phyloP scores from a whole-genome alignment of 768 basidiomycete genomes.

The Podaxis sp. region DNA sequence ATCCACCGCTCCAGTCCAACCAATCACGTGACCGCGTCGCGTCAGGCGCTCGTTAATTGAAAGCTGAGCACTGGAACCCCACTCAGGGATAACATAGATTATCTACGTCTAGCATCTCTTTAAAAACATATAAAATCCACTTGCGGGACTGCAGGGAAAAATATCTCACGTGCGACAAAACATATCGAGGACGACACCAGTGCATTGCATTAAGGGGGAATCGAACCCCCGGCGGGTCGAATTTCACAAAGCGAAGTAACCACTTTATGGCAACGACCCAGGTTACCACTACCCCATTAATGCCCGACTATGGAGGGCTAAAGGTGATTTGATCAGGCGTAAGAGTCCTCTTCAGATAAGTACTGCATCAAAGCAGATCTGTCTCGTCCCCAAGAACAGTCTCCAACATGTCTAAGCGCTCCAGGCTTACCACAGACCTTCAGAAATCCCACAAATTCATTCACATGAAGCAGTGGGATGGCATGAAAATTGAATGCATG shows the following conservation, averaged over 20 bases:
- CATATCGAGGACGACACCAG: no score
- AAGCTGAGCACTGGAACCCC: no score
- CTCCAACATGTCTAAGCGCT: no score
- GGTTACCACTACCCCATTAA: slow-evolving; percentile 19
- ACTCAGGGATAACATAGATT: not conserved
- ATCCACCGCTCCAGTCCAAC: not conserved
- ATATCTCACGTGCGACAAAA: no score
- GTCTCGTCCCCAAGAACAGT: not conserved
- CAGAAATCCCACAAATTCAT: no score
- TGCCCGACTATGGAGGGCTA: not conserved
- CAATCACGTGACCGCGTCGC: slow-evolving; percentile 10
- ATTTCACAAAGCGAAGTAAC: not conserved
- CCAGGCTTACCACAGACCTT: no score
- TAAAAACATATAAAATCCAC: not conserved
- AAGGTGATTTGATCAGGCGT: no score
- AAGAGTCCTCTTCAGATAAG: no score
- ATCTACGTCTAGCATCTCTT: not conserved
- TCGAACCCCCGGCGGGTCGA: not conserved
- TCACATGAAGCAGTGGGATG: no score
- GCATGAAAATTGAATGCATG: no score
- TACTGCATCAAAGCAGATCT: not conserved
- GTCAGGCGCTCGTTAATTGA: not conserved
- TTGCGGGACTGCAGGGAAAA: no score
- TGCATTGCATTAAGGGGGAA: not conserved
- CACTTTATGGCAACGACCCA: slow-evolving; percentile 16